phyloP scores from a whole-genome alignment of 2,329 filamentous ascomycete genomes.

The Botryosphaeria dothidea region DNA sequence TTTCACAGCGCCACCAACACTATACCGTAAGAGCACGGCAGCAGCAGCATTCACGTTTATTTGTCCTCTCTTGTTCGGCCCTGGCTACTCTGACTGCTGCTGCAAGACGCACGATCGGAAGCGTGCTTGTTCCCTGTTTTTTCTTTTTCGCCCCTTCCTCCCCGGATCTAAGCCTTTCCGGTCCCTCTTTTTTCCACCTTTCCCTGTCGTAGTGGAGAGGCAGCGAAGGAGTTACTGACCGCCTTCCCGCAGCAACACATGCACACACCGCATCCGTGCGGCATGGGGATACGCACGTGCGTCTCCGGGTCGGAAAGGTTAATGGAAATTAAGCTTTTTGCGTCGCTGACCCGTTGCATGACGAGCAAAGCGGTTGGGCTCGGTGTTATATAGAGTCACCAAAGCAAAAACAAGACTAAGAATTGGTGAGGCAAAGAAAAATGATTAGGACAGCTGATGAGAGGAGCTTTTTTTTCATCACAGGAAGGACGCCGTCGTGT shows the following conservation, averaged over 20 bases:
- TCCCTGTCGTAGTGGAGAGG: neutral
- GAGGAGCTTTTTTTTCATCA: too few relatives aligned
- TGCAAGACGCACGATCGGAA: neutral
- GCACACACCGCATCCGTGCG: neutral
- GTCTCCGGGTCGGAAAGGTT: neutral
- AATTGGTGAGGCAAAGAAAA: neutral
- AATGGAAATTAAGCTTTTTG: neutral
- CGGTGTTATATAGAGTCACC: neutral
- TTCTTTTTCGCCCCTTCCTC: neutral
- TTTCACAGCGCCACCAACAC: slow-evolving; percentile 1
- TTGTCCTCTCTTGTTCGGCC: neutral
- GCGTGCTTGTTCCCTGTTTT: neutral
- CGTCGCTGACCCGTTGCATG: neutral
- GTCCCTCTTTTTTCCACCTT: neutral
- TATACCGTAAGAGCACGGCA: neutral
- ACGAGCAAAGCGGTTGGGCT: neutral
- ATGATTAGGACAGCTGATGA: neutral
- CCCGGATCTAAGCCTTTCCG: neutral
- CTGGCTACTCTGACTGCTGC: neutral
- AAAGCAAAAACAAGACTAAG: neutral
- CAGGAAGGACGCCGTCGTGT: too few relatives aligned
- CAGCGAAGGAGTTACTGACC: neutral
- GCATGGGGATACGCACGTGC: neutral
- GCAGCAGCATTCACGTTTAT: neutral
- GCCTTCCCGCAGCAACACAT: neutral